A percentile compares a stretch with the other conserved stretches of the same genome.
Conservation (phyloP, 75 land plant species). For the Cunninghamia lanceolata region DNA sequence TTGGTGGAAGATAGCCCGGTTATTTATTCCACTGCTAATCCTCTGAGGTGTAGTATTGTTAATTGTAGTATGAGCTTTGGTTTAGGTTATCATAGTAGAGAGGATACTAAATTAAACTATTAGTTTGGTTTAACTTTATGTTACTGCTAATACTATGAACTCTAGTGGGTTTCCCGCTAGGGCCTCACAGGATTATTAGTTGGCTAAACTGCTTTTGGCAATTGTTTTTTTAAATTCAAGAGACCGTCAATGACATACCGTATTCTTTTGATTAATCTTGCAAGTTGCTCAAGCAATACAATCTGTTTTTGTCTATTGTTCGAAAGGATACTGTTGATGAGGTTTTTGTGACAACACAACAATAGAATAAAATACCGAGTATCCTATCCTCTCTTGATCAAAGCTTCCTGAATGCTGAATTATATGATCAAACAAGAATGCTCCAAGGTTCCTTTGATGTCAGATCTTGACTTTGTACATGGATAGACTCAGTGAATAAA, state of each 20-base stretch:
- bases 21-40: background rate
- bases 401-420: no score
- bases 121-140: background rate
- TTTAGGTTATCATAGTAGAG: background rate
- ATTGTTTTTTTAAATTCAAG: background rate
- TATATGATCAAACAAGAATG: no score
- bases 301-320: background rate
- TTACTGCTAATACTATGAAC: background rate
- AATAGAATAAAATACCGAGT: no score
- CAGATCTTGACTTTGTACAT: no score
- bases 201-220: background rate
- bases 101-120: background rate
- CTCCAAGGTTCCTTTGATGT: no score
- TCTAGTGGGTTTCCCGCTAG: background rate
- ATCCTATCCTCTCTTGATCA: no score
- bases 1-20: background rate
- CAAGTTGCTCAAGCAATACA: background rate
- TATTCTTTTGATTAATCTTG: background rate
- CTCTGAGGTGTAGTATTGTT: background rate
- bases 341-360: no score
- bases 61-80: background rate
- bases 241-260: background rate
- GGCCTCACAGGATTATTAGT: background rate
- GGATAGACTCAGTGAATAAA: no score
- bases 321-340: no score